A percentile compares a stretch with the other conserved stretches of the same genome.
phyloP scores from a whole-genome alignment of 257 asterid species.

The Plectranthus barbatus region DNA sequence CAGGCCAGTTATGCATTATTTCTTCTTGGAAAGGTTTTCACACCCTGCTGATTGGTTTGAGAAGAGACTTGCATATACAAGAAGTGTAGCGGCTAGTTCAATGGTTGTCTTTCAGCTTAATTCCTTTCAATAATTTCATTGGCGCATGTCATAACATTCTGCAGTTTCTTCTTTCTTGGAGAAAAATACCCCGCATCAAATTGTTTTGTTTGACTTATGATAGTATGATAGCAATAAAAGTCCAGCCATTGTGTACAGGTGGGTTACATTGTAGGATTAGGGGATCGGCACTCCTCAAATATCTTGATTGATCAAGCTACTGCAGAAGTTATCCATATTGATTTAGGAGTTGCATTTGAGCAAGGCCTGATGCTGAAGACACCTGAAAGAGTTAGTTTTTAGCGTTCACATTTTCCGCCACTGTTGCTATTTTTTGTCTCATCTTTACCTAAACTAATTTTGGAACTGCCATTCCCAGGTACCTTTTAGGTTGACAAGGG shows the following conservation, averaged over 20 bases:
- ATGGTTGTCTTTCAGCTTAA: conserved; percentile 48
- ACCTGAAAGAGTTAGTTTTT: conserved; percentile 75
- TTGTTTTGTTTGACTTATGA: conserved; percentile 4
- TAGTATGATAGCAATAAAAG: not conserved
- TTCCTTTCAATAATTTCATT: not conserved
- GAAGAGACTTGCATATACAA: conserved; percentile 90
- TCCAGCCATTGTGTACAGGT: conserved; percentile 38
- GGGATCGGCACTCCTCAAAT: conserved; percentile 96
- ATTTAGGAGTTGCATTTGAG: conserved; percentile 98
- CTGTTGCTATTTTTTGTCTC: not conserved
- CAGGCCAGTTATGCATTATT: conserved; percentile 99
- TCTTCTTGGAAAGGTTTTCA: conserved; percentile 90
- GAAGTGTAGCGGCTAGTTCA: conserved; percentile 99
- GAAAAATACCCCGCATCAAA: not conserved
- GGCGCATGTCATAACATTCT: not conserved
- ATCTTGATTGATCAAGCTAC: conserved; percentile 89
- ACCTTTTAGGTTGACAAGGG: conserved; percentile 91
- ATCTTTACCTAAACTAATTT: conserved; percentile 7
- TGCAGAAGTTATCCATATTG: conserved; percentile 98
- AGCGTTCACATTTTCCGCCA: conserved; percentile 9
- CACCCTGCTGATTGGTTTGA: conserved; percentile 98
- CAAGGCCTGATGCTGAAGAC: conserved; percentile 99
- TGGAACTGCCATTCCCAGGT: conserved; percentile 40
- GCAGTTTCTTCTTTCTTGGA: conserved; percentile 6
- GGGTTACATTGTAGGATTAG: conserved; percentile 97